Evolutionary conservation across 345 rosid species (phyloP), one percentile per base, ranked within the genome.

Genomic region (Brassica napus): DNA sequence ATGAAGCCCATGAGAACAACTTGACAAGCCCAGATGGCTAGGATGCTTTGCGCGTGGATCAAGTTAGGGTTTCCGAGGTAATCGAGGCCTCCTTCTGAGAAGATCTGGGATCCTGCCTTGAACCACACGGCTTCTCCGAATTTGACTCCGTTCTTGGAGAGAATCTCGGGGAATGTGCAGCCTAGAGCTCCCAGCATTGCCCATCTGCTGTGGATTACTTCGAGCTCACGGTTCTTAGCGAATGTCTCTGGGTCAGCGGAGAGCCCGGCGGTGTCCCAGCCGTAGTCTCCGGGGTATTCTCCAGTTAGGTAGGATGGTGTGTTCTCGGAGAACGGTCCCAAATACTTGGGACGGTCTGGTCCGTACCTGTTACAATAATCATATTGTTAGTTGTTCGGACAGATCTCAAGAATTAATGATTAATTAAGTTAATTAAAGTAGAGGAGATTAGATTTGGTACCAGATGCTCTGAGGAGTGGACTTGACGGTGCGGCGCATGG

Each of bases 171-270:
- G 49, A 42, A 42, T 9, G 49, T 42, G 49, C 49, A 42, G 49
- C 49, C 49, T 10, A 42, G 4, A 3, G 49, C 49, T 42, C 49
- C 49, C 49, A 42, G 14, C 49, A 42, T 42, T 4, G 49, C 49
- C 49, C 49, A 42, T 42, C 49, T 42, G 49, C 49, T 42, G 49
- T 42, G 49, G 49, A 42, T 42, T 3, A 42, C 49, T 42, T 42
- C 49, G 49, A 42, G 49, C 49, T 42, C 49, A 42, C 49, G 49
- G 49, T 42, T 42, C 49, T 91, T 94, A 74, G 98, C 88, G 44
- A 92, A 92, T 68, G 98, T 94, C 87, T 94, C 97, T 0, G 97
- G 98, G 71, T 94, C 98, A 21, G 97, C 97, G 0, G 98, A 94
- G 57, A 92, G 80, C 4, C 98, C 97, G 11, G 97, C 97, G n/a